Evolutionary conservation across 179 eudicot genomes (phyloP), one percentile per base, ranked within the genome.

Genomic region (Amaranthus tricolor): DNA sequence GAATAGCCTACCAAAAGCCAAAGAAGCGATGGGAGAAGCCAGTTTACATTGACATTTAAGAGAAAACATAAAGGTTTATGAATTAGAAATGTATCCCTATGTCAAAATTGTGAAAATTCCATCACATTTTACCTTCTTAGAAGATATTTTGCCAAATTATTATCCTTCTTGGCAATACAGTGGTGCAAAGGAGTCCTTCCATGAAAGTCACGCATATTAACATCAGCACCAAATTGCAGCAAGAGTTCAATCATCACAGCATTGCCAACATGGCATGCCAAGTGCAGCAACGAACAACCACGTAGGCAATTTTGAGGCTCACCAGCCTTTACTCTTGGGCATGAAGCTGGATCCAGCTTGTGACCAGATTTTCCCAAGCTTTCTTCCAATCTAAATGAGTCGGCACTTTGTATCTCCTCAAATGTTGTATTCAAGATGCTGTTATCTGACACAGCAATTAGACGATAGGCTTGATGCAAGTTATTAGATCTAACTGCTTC

Each of bases 101-200:
- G 7, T 31, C 15, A 58, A 44, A 74, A 52, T 48, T 43, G n/a
- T 48, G 63, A 49, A 56, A 44, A 6, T 58, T 45, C 52, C 48
- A 5, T 6, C 44, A 62, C 17, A 58, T 20, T 16, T 77, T 89
- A 92, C 98, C 97, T 94, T 85, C 90, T 90, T 68, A 94, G 91
- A 73, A 94, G 82, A 80, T 85, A 89, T 82, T 94, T 94, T 64
- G 98, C 98, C 86, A 92, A 80, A 59, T 81, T 77, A 71, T 89
- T 86, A 80, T 92, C 74, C 77, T 85, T 84, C 66, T 79, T 81
- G 52, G 87, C 87, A 80, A 94, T 87, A 83, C 96, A 94, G 79
- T 92, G 98, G 82, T 92, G 98, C 78, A 94, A 79, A 68, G 98
- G 97, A 76, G 98, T 94, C 82, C 97, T 86, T 65, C 97, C 96